phyloP scores from a whole-genome alignment of 352 stramenopile genomes.

The Blastocystis sp. region DNA sequence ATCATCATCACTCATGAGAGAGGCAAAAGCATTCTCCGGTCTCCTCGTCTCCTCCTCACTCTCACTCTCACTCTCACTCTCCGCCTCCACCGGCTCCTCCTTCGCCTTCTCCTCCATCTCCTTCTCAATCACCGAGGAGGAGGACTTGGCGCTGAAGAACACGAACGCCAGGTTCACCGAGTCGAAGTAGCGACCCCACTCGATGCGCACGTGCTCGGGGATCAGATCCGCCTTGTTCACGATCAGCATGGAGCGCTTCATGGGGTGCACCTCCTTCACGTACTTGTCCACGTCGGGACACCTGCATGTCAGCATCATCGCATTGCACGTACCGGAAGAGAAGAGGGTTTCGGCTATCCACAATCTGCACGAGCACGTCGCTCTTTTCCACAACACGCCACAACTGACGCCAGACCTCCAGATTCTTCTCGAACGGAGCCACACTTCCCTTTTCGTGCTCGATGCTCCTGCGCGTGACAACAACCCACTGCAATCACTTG shows the following conservation, averaged over 20 bases:
- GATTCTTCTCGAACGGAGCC: conserved; percentile 99
- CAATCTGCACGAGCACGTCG: conserved; percentile 89
- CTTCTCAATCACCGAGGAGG: conserved; percentile 71
- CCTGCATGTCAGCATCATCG: conserved; percentile 72
- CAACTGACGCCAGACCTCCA: conserved; percentile 98
- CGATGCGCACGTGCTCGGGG: conserved; percentile 81
- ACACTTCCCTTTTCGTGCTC: conserved; percentile 80
- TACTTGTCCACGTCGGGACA: conserved; percentile 91
- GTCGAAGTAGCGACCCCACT: conserved; percentile 91
- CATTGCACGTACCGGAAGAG: conserved; percentile 26
- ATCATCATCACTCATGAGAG: conserved; percentile 61
- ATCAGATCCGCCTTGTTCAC: conserved; percentile 99
- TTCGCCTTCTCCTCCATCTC: conserved; percentile 66
- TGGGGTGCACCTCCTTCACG: conserved; percentile 83
- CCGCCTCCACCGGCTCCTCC: conserved; percentile 71
- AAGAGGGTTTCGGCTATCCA: conserved; percentile 71
- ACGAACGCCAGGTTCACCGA: conserved; percentile 84
- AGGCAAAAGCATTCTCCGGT: conserved; percentile 43
- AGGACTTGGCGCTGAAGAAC: conserved; percentile 94
- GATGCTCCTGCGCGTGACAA: not conserved
- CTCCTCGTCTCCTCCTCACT: conserved; percentile 71
- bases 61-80: conserved; percentile 73
- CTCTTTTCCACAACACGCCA: conserved; percentile 97
- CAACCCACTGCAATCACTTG: not conserved
- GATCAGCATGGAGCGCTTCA: conserved; percentile 88